Percentiles rank a stretch among this genome's conserved stretches.
Conservation (phyloP, 129 eudicot species). For the sunflower (Helianthus annuus) region DNA sequence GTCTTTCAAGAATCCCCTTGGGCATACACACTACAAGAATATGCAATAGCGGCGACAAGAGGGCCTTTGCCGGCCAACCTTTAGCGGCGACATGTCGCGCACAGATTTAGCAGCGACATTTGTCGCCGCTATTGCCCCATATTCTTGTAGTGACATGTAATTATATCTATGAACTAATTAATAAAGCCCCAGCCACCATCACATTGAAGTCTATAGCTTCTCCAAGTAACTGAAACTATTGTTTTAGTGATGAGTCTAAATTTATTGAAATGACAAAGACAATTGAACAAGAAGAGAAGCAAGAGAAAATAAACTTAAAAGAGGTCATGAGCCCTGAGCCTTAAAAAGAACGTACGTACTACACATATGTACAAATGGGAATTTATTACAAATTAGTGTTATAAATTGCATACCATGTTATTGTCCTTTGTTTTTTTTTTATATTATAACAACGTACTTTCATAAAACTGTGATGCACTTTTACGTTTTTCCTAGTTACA, state of each 20-base stretch:
- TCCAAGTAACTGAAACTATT: background rate
- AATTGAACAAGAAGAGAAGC: background rate
- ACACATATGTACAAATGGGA: background rate
- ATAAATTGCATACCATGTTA: background rate
- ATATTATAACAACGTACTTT: background rate
- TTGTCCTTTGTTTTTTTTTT: too few species aligned
- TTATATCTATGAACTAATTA: too few species aligned
- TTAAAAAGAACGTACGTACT: background rate
- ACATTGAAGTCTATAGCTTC: background rate
- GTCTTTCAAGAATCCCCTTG: too few species aligned
- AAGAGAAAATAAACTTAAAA: conserved; percentile 1
- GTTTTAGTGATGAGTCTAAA: background rate
- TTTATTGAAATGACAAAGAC: background rate
- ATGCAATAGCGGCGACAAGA: too few species aligned
- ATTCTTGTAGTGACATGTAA: too few species aligned
- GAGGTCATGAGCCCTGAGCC: background rate
- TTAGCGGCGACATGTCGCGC: too few species aligned
- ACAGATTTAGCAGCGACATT: too few species aligned
- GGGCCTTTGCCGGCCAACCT: too few species aligned
- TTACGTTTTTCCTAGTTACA: background rate
- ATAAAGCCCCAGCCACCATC: too few species aligned
- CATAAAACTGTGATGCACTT: background rate
- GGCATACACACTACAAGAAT: too few species aligned
- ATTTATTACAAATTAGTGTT: background rate
- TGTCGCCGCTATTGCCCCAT: too few species aligned